Evolutionary conservation across 345 rosid species (phyloP).

Genomic region (Camelina laxa): DNA sequence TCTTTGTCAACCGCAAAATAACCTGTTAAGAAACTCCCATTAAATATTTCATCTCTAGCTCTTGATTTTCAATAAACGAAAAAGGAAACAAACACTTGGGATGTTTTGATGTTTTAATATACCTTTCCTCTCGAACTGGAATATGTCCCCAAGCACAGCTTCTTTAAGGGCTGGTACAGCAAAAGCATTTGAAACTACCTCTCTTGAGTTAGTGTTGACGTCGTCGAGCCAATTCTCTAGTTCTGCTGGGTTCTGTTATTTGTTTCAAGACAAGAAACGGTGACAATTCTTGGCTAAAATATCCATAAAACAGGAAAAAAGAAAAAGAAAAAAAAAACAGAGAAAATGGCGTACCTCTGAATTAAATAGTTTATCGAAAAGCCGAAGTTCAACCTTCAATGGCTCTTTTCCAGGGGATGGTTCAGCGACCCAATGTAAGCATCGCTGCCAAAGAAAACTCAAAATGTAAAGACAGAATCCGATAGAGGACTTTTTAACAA

Average conservation of each 20-base stretch:
- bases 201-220: conserved; percentile 59
- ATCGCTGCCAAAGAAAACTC: not conserved
- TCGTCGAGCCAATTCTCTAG: conserved; percentile 75
- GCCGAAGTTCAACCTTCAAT: conserved; percentile 63
- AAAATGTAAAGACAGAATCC: not conserved
- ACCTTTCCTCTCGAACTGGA: conserved; percentile 90
- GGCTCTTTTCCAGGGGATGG: conserved; percentile 59
- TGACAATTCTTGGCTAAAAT: not conserved
- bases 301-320: not conserved
- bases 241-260: conserved; percentile 67
- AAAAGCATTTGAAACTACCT: conserved; percentile 49
- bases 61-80: not conserved
- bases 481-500: not conserved
- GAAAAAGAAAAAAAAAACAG: not conserved
- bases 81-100: not conserved
- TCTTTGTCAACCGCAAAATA: conserved; percentile 72
- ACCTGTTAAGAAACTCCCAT: conserved; percentile 45
- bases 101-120: conserved; percentile 10
- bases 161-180: conserved; percentile 30
- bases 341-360: conserved; percentile 54
- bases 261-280: not conserved
- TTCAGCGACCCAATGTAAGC: conserved; percentile 43
- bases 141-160: conserved; percentile 61
- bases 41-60: not conserved
- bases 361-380: conserved; percentile 73